Percentiles rank a stretch among this genome's conserved stretches.
Conservation (phyloP, 169 alveolate genomes). For the Babesia ovis region DNA sequence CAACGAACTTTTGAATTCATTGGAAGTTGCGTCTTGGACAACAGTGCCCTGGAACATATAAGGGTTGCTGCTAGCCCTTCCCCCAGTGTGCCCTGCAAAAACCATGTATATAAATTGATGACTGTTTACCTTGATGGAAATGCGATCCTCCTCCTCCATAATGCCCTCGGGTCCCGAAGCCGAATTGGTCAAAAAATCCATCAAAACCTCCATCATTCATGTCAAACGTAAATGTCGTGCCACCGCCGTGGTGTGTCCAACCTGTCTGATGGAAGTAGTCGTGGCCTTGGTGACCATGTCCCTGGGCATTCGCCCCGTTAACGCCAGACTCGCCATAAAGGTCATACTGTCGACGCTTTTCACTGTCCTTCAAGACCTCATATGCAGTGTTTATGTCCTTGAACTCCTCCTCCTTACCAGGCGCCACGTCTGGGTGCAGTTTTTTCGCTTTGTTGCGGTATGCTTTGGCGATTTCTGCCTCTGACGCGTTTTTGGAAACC, state of each 20-base stretch:
- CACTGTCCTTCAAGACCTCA: slow-evolving; percentile 89
- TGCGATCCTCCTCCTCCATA: slow-evolving; percentile 29
- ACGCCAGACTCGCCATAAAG: slow-evolving; percentile 92
- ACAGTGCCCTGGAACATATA: slow-evolving; percentile 68
- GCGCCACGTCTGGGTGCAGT: slow-evolving; percentile 91
- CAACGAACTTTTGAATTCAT: slow-evolving; percentile 29
- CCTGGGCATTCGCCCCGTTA: slow-evolving; percentile 61
- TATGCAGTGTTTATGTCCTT: slow-evolving; percentile 90
- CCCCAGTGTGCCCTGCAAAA: slow-evolving; percentile 66
- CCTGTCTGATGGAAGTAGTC: slow-evolving; percentile 63
- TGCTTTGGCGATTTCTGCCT: slow-evolving; percentile 90
- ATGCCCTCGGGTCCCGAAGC: slow-evolving; percentile 50
- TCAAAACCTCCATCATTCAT: slow-evolving; percentile 80
- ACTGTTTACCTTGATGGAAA: slow-evolving; percentile 4
- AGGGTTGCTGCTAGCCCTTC: slow-evolving; percentile 34
- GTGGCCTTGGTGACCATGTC: slow-evolving; percentile 42
- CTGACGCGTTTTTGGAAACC: slow-evolving; percentile 83
- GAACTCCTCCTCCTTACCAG: slow-evolving; percentile 86
- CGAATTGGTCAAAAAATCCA: slow-evolving; percentile 79
- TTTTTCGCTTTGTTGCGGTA: slow-evolving; percentile 88
- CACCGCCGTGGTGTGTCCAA: slow-evolving; percentile 59
- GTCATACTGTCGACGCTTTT: slow-evolving; percentile 89
- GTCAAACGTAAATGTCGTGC: slow-evolving; percentile 68
- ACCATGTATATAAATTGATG: slow-evolving; percentile 38
- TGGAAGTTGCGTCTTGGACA: slow-evolving; percentile 64